Conservation (phyloP, 148 eudicot genomes). For the Diospyros lotus region DNA sequence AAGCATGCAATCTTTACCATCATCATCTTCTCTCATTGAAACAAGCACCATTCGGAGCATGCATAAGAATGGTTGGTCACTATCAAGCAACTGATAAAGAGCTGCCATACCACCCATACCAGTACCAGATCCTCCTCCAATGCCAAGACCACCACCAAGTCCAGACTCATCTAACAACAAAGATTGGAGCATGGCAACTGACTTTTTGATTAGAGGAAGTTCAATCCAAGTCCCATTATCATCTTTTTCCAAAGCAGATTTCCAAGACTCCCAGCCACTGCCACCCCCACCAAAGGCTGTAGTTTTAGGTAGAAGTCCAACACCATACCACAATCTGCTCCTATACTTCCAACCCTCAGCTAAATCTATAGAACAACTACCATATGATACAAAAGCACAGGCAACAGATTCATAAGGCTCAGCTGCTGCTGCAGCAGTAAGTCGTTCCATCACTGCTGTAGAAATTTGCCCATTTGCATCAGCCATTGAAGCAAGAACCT, state of each 20-base stretch:
- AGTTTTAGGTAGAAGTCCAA: conserved; percentile 57
- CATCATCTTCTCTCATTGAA: conserved; percentile 93
- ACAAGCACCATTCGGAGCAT: conserved; percentile 98
- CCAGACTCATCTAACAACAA: conserved; percentile 94
- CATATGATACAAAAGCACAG: conserved; percentile 96
- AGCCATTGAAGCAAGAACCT: conserved; percentile 93
- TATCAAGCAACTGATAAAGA: conserved; percentile 88
- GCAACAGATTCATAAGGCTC: conserved; percentile 97
- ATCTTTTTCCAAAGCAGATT: conserved; percentile 80
- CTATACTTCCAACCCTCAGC: conserved; percentile 93
- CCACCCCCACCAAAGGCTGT: conserved; percentile 84
- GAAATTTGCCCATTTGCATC: conserved; percentile 81
- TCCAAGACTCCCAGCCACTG: conserved; percentile 94
- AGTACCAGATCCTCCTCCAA: conserved; percentile 99
- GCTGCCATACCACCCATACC: conserved; percentile 99
- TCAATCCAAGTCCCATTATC: conserved; percentile 82
- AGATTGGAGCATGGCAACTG: conserved; percentile 93
- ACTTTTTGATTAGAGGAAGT: conserved; percentile 80
- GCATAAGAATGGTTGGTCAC: conserved; percentile 97
- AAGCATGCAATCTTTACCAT: conserved; percentile 66
- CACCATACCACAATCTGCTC: conserved; percentile 93
- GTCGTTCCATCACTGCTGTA: conserved; percentile 77
- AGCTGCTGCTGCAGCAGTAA: conserved; percentile 93
- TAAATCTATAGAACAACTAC: conserved; percentile 80
- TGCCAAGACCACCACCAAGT: conserved; percentile 96